Base-by-base conservation (phyloP, 2,329 filamentous ascomycete species). In the Alternaria brassicicola region DNA sequence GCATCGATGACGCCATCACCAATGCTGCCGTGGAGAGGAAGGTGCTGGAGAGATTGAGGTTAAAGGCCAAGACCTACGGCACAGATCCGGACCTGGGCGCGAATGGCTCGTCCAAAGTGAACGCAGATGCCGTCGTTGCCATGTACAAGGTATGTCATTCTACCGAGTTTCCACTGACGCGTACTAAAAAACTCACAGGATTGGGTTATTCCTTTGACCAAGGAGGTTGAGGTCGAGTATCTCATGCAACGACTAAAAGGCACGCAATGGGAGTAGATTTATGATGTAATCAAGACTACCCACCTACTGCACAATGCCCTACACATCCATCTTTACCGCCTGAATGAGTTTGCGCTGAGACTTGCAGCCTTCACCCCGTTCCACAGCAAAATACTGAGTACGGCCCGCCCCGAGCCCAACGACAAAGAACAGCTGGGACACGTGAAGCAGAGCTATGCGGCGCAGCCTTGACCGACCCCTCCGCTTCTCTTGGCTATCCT, bases 161-260 rank as follows among this genome's bases (percentile, higher is more conserved):
- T 39, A 8, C 19, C 9, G 4, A 5, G 5, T 23, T 15, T 26
- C 15, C 25, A 6, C 6, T 6, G 8, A 10, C 17, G 4, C 15
- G 6, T 28, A n/a, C 17, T 36, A 23, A 58, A 38, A 36, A 13
- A 12, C 23, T 8, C 30, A 10, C 52, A 71, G 84, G 86, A 97
- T 76, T 91, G 91, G 79, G 93, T 99, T 60, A 99, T 99, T 68
- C 95, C 95, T 0, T 79, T 98, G 76, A 99, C 95, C n/a, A 99
- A 99, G 79, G 90, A 93, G 64, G 94, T 99, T 38, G 95, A 99
- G 82, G 93, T 99, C 9, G 95, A 99, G 70, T 99, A 99, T 77
- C 82, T 99, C 68, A 96, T 99, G 92, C 92, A 98, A 79, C 86
- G 95, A 63, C 81, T 99, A 52, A 86, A 87, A 68, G 81, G 80